A percentile compares a stretch with the other conserved stretches of the same genome.
Conservation (phyloP, 2,329 filamentous ascomycete genomes). For the Colletotrichum horii region DNA sequence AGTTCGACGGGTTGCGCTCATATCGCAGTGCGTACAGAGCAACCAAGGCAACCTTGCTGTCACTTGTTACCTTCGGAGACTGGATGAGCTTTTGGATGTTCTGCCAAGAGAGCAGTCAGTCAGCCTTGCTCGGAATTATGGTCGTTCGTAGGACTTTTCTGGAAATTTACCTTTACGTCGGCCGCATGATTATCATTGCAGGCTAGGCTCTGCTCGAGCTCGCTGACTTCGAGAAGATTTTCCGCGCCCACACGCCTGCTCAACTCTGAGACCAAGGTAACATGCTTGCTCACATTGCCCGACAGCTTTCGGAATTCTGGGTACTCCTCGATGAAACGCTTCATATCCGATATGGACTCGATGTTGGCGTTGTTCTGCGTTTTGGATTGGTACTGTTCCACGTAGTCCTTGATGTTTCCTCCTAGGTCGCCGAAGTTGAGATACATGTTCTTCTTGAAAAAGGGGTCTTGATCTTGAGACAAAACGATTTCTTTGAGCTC, state of each 20-base stretch:
- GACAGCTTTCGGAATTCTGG: slow-evolving; percentile 97
- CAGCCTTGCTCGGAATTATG: background rate
- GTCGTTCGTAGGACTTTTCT: background rate
- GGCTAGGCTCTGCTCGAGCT: slow-evolving; percentile 94
- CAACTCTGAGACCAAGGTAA: slow-evolving; percentile 92
- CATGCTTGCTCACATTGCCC: slow-evolving; percentile 98
- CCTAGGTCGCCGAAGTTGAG: slow-evolving; percentile 96
- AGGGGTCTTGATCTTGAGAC: slow-evolving; percentile 95
- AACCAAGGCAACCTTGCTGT: slow-evolving; percentile 88
- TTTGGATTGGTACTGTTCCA: slow-evolving; percentile 96
- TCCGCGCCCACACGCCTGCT: slow-evolving; percentile 87
- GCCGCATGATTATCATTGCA: slow-evolving; percentile 94
- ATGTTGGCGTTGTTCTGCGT: slow-evolving; percentile 97
- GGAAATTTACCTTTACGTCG: slow-evolving; percentile 82
- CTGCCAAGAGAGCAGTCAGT: slow-evolving; percentile 42
- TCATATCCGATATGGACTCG: slow-evolving; percentile 98
- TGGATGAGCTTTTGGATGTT: slow-evolving; percentile 87
- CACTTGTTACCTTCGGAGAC: slow-evolving; percentile 74
- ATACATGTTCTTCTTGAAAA: slow-evolving; percentile 99
- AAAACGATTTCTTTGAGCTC: slow-evolving; percentile 94
- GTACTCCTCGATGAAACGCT: slow-evolving; percentile 98
- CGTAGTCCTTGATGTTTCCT: slow-evolving; percentile 96
- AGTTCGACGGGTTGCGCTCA: slow-evolving; percentile 82
- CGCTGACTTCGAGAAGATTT: slow-evolving; percentile 91
- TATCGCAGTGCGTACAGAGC: slow-evolving; percentile 96